phyloP scores from a whole-genome alignment of 192 early-diverging fungal species.

The Coemansia aciculifera region DNA sequence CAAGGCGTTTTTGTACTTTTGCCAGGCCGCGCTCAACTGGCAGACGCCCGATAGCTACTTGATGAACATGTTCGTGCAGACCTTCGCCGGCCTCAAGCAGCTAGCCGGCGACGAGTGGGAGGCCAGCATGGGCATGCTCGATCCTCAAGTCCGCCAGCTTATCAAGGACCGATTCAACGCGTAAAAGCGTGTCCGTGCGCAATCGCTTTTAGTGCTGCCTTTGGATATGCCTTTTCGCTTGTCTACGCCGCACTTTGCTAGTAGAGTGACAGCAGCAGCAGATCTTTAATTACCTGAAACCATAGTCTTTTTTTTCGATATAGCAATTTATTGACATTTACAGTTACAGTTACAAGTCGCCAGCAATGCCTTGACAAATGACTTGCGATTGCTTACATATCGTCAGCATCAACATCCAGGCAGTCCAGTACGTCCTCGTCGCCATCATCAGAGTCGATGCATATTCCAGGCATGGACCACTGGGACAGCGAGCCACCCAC shows the following conservation, averaged over 20 bases:
- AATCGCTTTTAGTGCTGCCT: neutral
- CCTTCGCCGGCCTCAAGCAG: conserved; percentile 54
- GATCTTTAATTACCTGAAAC: conserved; percentile 4
- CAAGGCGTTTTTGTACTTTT: conserved; percentile 72
- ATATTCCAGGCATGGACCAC: conserved; percentile 32
- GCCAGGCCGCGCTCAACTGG: conserved; percentile 79
- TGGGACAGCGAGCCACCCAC: conserved; percentile 45
- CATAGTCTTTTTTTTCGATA: conserved; percentile 25
- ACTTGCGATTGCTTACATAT: conserved; percentile 22
- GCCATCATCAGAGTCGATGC: conserved; percentile 4
- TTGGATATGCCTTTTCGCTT: neutral
- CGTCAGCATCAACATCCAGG: conserved; percentile 48
- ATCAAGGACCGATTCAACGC: conserved; percentile 47
- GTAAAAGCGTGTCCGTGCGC: conserved; percentile 4
- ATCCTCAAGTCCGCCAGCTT: conserved; percentile 44
- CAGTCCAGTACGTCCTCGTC: conserved; percentile 41
- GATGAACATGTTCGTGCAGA: conserved; percentile 55
- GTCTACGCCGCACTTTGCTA: conserved; percentile 1
- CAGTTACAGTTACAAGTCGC: no score
- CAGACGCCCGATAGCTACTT: conserved; percentile 57
- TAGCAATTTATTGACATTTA: conserved; percentile 1
- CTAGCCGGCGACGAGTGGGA: conserved; percentile 52
- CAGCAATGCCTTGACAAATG: no score
- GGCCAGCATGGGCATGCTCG: conserved; percentile 44
- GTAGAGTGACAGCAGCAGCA: neutral